Conservation (phyloP, 2,329 filamentous ascomycete species). For the Aspergillus nomiae region DNA sequence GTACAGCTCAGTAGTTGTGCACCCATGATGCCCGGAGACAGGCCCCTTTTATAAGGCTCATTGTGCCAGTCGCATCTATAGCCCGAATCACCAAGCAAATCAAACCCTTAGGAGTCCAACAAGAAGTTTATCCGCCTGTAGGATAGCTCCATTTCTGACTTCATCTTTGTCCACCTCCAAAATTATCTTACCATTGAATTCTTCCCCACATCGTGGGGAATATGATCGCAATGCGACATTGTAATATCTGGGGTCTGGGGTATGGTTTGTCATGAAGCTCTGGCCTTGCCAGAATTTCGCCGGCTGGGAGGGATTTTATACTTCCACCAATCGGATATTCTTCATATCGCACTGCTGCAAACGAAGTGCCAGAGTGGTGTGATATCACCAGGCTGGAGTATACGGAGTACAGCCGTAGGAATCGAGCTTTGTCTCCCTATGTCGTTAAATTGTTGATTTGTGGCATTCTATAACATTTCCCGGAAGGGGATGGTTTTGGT, state of each 20-base stretch:
- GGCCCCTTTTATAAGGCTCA: conserved; percentile 4
- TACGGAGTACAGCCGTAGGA: background rate
- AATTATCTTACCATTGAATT: background rate
- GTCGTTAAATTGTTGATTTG: background rate
- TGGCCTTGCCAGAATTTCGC: conserved; percentile 4
- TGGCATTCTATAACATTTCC: background rate
- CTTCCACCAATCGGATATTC: conserved; percentile 25
- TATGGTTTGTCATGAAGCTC: background rate
- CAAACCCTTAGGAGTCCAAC: background rate
- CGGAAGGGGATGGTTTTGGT: background rate
- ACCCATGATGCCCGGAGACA: background rate
- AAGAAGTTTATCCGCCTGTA: conserved; percentile 30
- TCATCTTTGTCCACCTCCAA: background rate
- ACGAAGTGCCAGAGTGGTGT: background rate
- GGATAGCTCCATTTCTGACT: conserved; percentile 10
- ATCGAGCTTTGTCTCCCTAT: background rate
- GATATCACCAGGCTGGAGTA: background rate
- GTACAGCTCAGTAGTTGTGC: background rate
- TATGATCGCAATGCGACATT: conserved; percentile 9
- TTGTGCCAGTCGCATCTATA: background rate
- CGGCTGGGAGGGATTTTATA: conserved; percentile 5
- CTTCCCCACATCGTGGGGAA: conserved; percentile 24
- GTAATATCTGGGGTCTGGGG: conserved; percentile 1
- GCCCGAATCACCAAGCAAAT: background rate
- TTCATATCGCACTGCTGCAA: background rate